Base-by-base conservation (phyloP, 2,329 filamentous ascomycete species). In the Pseudofabraea citricarpa region DNA sequence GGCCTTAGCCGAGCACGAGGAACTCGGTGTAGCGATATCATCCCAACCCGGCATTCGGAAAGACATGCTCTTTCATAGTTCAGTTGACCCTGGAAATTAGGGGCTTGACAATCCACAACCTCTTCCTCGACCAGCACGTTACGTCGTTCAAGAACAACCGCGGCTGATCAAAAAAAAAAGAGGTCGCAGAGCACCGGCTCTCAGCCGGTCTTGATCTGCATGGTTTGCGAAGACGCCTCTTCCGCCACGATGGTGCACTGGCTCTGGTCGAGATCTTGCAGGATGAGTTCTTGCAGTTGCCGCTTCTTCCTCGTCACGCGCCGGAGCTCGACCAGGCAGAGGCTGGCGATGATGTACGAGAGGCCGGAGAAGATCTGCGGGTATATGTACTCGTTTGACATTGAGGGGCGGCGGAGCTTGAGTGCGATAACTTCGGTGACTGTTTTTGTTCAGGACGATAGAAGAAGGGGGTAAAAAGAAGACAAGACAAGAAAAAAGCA, bases 401-500 rank as follows among this genome's bases (percentile, higher is more conserved):
- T 45, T 20, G 46, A 46, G 2, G 59, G 50, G 5, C 59, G 55
- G 18, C 64, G 54, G 3, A 69, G 49, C 36, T 68, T 61, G n/a
- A 70, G 53, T 10, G 63, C 68, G 33, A 71, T 66, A 6, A 64
- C 64, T 46, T 70, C 65, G 3, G 65, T 56, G 37, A 64, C 59
- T 60, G 33, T n/a, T 7, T 3, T 35, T 18, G 16, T 19, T 41
- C 20, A 24, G 21, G n/a, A 24, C 7, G 9, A 32, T 29, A 13
- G 16, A 15, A 18, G 8, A n/a, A n/a, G n/a, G n/a, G n/a, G n/a
- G n/a, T n/a, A n/a, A n/a, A n/a, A n/a, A n/a, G n/a, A n/a, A n/a
- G n/a, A n/a, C n/a, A n/a, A n/a, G n/a, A n/a, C n/a, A n/a, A n/a
- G n/a, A n/a, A n/a, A n/a, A n/a, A n/a, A n/a, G n/a, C n/a, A n/a